These are phyloP conservation scores for Porcisia hertigi DNA, from an alignment of 208 protist genomes.

Conservation along the genomic window DNA sequence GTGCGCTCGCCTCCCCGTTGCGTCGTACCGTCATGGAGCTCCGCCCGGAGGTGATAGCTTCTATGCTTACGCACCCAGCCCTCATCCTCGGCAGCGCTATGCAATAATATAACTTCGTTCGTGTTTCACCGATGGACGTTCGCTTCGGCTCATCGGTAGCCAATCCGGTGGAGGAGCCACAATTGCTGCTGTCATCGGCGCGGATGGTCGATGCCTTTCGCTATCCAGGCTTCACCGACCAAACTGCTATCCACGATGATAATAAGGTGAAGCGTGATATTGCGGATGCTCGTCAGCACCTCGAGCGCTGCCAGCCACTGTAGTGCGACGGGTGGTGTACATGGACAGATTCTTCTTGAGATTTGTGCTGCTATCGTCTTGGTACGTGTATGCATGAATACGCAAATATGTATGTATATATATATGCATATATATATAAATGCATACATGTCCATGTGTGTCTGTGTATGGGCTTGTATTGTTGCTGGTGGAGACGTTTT, in stretches of 20 bases:
- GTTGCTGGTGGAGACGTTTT: background rate
- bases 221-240: constrained; percentile 33
- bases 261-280: constrained; percentile 20
- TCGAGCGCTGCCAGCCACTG: constrained; percentile 25
- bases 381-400: background rate
- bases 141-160: constrained; percentile 24
- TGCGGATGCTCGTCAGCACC: constrained; percentile 12
- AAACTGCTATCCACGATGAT: constrained; percentile 36
- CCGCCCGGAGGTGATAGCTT: constrained; percentile 42
- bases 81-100: constrained; percentile 18
- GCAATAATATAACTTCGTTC: constrained; percentile 32
- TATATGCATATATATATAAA: background rate
- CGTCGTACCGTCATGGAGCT: constrained; percentile 47
- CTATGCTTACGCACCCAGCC: constrained; percentile 27
- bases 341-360: constrained; percentile 2
- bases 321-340: constrained; percentile 2
- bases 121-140: constrained; percentile 34
- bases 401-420: background rate
- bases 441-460: background rate
- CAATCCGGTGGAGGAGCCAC: constrained; percentile 27
- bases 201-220: constrained; percentile 24
- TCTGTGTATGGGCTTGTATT: background rate
- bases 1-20: constrained; percentile 35
- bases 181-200: constrained; percentile 22
- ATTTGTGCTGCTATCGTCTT: background rate